A percentile compares a stretch with the other conserved stretches of the same genome.
Conservation (phyloP, 169 alveolate species). For the Plasmodium adleri region DNA sequence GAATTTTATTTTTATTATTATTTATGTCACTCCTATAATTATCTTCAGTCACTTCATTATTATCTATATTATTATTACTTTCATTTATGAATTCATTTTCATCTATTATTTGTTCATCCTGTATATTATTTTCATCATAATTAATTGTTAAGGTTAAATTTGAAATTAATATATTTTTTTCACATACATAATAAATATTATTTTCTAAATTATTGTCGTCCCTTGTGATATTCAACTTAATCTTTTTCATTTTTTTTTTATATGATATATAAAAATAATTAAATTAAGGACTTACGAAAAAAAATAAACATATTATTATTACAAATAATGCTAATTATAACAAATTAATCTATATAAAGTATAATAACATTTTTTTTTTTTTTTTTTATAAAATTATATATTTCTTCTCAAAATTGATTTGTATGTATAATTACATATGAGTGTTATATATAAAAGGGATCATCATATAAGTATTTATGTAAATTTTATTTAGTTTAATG, state of each 20-base stretch:
- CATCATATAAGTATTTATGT: too few relatives aligned
- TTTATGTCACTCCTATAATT: neutral
- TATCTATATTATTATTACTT: neutral
- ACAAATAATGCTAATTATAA: too few relatives aligned
- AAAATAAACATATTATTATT: too few relatives aligned
- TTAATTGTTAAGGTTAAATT: conserved; percentile 57
- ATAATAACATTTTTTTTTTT: conserved; percentile 1
- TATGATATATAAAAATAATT: neutral
- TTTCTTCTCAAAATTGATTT: neutral
- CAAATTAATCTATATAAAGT: too few relatives aligned
- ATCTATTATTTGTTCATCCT: conserved; percentile 38
- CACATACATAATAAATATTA: conserved; percentile 75
- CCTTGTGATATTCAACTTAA: conserved; percentile 57
- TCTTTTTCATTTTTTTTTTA: conserved; percentile 54
- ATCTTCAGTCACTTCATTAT: neutral
- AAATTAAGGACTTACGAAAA: too few relatives aligned
- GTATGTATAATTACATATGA: too few relatives aligned
- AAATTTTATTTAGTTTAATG: too few relatives aligned
- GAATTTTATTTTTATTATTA: conserved; percentile 17
- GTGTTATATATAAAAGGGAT: too few relatives aligned
- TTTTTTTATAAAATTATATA: neutral
- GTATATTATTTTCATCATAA: conserved; percentile 64
- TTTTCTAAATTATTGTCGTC: conserved; percentile 67
- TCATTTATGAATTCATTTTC: neutral
- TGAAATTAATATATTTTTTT: conserved; percentile 64